Conservation (phyloP, 805 yeast species). For the Hanseniaspora mollemarum region DNA sequence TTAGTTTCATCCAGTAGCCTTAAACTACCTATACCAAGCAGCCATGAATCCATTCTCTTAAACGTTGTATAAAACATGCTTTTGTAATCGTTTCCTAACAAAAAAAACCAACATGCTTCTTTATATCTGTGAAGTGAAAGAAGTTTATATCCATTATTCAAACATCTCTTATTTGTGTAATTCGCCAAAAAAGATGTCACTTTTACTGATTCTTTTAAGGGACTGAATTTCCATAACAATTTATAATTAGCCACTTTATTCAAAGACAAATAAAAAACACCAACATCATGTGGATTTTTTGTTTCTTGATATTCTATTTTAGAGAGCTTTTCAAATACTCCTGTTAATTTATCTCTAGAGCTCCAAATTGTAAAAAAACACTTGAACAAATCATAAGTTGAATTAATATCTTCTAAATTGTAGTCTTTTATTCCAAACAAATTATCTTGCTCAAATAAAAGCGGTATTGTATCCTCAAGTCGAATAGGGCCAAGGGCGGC, state of each 20-base stretch:
- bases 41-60: slow-evolving; percentile 4
- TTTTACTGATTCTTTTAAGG: slow-evolving; percentile 4
- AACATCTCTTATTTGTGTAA: slow-evolving; percentile 1
- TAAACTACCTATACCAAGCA: neutral
- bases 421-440: neutral
- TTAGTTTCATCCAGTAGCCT: neutral
- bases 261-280: slow-evolving; percentile 3
- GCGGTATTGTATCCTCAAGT: neutral
- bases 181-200: neutral
- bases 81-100: slow-evolving; percentile 12
- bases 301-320: slow-evolving; percentile 1
- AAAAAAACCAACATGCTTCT: slow-evolving; percentile 15
- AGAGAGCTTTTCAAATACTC: neutral
- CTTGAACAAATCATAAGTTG: neutral
- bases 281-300: slow-evolving; percentile 11
- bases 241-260: slow-evolving; percentile 4
- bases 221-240: slow-evolving; percentile 7
- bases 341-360: neutral
- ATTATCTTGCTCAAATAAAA: neutral
- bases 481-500: neutral
- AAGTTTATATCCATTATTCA: slow-evolving; percentile 13
- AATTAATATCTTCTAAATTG: neutral
- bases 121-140: slow-evolving; percentile 11
- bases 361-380: neutral
- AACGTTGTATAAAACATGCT: slow-evolving; percentile 10